phyloP scores from a whole-genome alignment of 1,139 yeast genomes.

The Sugiyamaella grinbergsii region DNA sequence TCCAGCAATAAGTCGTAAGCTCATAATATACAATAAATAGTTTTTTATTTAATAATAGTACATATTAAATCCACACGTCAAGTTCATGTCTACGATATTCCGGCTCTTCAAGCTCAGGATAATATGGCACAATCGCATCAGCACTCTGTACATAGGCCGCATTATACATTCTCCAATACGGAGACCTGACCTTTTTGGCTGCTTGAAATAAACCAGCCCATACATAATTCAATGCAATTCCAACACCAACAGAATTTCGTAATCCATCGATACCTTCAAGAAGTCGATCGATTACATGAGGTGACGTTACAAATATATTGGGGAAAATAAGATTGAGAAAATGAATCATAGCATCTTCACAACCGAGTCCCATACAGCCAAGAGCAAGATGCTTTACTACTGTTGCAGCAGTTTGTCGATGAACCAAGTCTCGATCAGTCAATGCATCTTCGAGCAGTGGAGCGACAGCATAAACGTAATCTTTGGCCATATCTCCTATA shows the following conservation, averaged over 20 bases:
- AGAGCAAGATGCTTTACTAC: constrained; percentile 82
- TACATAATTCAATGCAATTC: constrained; percentile 69
- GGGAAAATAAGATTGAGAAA: constrained; percentile 76
- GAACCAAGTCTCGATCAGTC: constrained; percentile 88
- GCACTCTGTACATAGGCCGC: constrained; percentile 70
- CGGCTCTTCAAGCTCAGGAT: constrained; percentile 56
- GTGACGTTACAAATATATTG: constrained; percentile 88
- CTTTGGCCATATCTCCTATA: constrained; percentile 78
- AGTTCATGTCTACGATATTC: constrained; percentile 44
- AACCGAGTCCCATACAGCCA: constrained; percentile 73
- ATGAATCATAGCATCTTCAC: constrained; percentile 76
- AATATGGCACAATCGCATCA: constrained; percentile 80
- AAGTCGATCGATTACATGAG: constrained; percentile 85
- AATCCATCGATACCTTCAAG: constrained; percentile 80
- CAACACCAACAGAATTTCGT: constrained; percentile 73
- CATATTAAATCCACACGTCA: constrained; percentile 47
- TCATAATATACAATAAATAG: constrained; percentile 5
- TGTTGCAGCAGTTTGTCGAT: constrained; percentile 93
- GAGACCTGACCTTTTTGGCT: constrained; percentile 78
- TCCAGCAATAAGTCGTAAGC: no score
- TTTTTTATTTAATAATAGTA: no score
- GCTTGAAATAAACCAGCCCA: constrained; percentile 95
- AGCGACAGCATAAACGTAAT: constrained; percentile 77
- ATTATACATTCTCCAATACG: constrained; percentile 87
- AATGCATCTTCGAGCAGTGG: constrained; percentile 89